These are phyloP conservation scores for Anisodus tanguticus DNA, from an alignment of 257 asterid genomes.

Conservation along the genomic window DNA sequence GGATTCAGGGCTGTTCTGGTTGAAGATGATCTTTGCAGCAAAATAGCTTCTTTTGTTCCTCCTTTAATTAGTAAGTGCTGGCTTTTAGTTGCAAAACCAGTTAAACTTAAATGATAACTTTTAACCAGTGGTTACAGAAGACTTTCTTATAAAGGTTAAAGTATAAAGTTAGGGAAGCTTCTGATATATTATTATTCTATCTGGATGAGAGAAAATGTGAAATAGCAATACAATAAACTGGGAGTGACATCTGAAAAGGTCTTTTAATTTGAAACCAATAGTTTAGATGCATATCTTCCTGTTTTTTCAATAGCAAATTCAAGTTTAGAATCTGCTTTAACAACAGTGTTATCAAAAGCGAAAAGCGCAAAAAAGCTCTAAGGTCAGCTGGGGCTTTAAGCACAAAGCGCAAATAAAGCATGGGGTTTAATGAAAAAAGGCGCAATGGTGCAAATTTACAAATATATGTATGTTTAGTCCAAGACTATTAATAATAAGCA, in stretches of 20 bases:
- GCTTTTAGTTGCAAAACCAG: constrained; percentile 1
- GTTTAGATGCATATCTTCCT: background rate
- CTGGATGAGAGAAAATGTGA: background rate
- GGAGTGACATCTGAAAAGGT: background rate
- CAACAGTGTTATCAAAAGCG: no score
- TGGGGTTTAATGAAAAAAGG: no score
- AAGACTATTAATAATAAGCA: no score
- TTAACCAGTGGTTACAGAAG: background rate
- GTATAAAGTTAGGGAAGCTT: background rate
- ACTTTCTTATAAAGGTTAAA: background rate
- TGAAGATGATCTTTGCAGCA: background rate
- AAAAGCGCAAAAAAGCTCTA: no score
- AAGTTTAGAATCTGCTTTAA: constrained; percentile 18
- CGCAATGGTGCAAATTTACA: no score
- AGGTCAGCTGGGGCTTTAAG: no score
- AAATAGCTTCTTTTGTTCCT: constrained; percentile 17
- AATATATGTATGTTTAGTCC: no score
- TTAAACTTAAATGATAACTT: background rate
- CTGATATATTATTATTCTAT: background rate
- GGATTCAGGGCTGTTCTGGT: background rate
- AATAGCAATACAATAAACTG: background rate
- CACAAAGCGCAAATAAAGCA: no score
- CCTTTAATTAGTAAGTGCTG: background rate
- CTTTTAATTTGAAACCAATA: background rate
- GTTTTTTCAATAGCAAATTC: background rate